Conservation (phyloP, 768 basidiomycete species). For the Mycena indigotica region DNA sequence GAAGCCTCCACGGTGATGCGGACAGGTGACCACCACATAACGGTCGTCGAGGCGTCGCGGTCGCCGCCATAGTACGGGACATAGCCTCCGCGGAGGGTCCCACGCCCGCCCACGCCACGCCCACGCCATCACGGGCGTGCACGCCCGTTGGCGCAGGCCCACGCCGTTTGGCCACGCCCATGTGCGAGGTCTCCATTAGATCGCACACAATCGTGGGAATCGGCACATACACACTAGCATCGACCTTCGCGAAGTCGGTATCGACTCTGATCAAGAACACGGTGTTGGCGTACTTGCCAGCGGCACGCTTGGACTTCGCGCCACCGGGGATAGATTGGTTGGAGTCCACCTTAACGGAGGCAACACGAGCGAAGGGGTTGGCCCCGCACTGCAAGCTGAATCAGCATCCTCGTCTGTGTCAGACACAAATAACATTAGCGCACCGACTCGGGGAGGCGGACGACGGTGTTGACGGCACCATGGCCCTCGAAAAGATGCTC, state of each 20-base stretch:
- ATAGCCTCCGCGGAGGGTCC: too few relatives aligned
- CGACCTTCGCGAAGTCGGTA: constrained; percentile 6
- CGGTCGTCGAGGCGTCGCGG: too few relatives aligned
- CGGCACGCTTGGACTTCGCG: neutral
- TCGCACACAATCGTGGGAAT: too few relatives aligned
- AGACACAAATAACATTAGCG: neutral
- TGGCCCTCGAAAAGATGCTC: constrained; percentile 18
- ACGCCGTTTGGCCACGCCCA: too few relatives aligned
- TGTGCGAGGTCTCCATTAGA: too few relatives aligned
- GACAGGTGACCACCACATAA: too few relatives aligned
- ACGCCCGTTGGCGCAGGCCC: too few relatives aligned
- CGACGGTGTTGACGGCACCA: constrained; percentile 15
- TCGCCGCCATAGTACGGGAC: too few relatives aligned
- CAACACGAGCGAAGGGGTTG: constrained; percentile 12
- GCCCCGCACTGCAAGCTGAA: constrained; percentile 9
- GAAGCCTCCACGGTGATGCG: too few relatives aligned
- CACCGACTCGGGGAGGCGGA: constrained; percentile 15
- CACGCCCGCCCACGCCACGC: too few relatives aligned
- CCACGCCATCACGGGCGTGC: too few relatives aligned
- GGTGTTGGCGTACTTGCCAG: constrained; percentile 13
- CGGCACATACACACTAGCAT: constrained; percentile 3
- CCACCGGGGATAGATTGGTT: constrained; percentile 4
- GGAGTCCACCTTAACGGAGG: constrained; percentile 5
- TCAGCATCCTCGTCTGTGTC: too few relatives aligned
- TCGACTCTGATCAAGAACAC: constrained; percentile 17